Percentiles rank a stretch among this genome's conserved stretches.
phyloP scores from a whole-genome alignment of 805 yeast genomes.

The Wickerhamiella sorbophila region DNA sequence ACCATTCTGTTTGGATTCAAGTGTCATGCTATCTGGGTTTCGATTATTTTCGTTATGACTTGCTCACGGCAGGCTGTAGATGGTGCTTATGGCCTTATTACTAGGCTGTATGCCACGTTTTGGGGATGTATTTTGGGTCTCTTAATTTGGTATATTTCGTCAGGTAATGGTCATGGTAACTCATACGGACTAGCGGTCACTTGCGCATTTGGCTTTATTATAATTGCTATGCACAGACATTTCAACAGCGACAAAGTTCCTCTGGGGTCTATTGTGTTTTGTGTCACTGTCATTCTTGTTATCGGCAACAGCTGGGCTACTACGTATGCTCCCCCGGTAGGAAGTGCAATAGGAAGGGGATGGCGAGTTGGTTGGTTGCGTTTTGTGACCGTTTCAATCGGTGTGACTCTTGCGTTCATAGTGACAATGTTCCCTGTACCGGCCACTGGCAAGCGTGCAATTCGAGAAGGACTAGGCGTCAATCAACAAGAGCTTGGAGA shows the following conservation, averaged over 20 bases:
- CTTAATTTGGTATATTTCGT: conserved; percentile 25
- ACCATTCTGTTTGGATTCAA: conserved; percentile 18
- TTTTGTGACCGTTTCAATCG: conserved; percentile 22
- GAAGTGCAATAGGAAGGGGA: conserved; percentile 19
- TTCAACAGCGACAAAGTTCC: conserved; percentile 21
- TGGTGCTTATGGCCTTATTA: conserved; percentile 19
- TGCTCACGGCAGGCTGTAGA: conserved; percentile 23
- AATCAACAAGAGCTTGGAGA: conserved; percentile 19
- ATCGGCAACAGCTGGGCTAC: conserved; percentile 24
- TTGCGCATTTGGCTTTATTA: conserved; percentile 17
- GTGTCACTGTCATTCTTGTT: conserved; percentile 21
- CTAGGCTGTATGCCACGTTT: conserved; percentile 20
- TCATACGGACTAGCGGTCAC: conserved; percentile 24
- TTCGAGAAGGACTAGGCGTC: conserved; percentile 20
- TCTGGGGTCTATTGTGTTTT: conserved; percentile 21
- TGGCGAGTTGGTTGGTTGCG: conserved; percentile 25
- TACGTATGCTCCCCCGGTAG: conserved; percentile 12
- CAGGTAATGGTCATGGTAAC: conserved; percentile 24
- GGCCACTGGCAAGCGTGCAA: conserved; percentile 21
- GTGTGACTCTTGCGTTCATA: conserved; percentile 21
- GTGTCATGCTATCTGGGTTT: conserved; percentile 22
- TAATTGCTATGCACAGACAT: conserved; percentile 22
- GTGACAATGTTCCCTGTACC: conserved; percentile 24
- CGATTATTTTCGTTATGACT: conserved; percentile 22
- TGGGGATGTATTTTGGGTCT: conserved; percentile 23